Evolutionary conservation across 164 flowering plant species (phyloP).

Genomic region (Berberis thunbergii): DNA sequence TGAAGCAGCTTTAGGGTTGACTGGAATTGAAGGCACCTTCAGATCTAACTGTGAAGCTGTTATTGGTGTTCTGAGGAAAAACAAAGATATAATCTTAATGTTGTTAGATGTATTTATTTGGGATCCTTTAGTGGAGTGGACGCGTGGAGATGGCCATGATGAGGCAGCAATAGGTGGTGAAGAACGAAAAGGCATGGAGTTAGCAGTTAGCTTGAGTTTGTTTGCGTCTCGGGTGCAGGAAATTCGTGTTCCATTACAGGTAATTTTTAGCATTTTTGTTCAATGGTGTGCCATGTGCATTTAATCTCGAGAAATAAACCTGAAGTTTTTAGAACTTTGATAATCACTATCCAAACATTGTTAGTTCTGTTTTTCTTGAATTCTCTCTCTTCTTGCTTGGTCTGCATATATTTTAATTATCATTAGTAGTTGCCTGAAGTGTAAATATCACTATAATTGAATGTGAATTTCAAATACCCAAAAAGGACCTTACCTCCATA

Average conservation of each 20-base stretch:
- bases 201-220: constrained; percentile 95
- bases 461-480: too few relatives aligned
- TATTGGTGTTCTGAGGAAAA: constrained; percentile 66
- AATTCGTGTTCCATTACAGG: constrained; percentile 97
- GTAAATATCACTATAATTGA: too few relatives aligned
- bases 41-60: constrained; percentile 93
- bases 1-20: constrained; percentile 90
- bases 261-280: constrained; percentile 13
- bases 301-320: background rate
- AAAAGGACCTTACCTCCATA: too few relatives aligned
- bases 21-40: constrained; percentile 86
- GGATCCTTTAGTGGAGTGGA: constrained; percentile 99
- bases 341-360: too few relatives aligned
- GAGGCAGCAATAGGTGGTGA: constrained; percentile 97
- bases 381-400: too few relatives aligned
- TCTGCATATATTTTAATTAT: too few relatives aligned
- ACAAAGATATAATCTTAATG: constrained; percentile 86
- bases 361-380: too few relatives aligned
- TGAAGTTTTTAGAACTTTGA: too few relatives aligned
- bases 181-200: constrained; percentile 99
- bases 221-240: constrained; percentile 99
- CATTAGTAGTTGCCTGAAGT: too few relatives aligned
- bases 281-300: background rate
- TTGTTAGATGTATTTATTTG: constrained; percentile 88
- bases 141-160: constrained; percentile 93